Conservation (phyloP, 257 asterid species). For the Fraxinus pennsylvanica region DNA sequence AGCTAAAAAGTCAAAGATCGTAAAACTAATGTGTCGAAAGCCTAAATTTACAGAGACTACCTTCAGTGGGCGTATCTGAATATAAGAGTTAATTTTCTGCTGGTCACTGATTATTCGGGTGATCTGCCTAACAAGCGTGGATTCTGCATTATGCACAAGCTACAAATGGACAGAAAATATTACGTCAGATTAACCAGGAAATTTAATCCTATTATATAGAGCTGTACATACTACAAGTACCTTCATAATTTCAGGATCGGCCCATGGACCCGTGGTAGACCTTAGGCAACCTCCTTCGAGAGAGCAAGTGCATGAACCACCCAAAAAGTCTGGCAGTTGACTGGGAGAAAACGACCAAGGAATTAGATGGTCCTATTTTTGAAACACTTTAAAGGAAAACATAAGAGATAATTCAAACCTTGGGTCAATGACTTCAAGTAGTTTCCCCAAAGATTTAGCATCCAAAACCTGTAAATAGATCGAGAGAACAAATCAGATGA, state of each 20-base stretch:
- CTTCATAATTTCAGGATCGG: slow-evolving; percentile 87
- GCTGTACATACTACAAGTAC: slow-evolving; percentile 35
- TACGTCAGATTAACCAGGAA: slow-evolving; percentile 27
- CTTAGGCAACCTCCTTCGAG: slow-evolving; percentile 87
- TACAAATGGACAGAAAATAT: slow-evolving; percentile 28
- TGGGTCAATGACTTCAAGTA: slow-evolving; percentile 73
- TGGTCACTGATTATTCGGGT: slow-evolving; percentile 46
- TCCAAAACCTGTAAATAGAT: slow-evolving; percentile 65
- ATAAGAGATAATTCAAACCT: slow-evolving; percentile 49
- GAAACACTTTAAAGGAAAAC: slow-evolving; percentile 5
- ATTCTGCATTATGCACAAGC: slow-evolving; percentile 65
- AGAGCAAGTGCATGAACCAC: slow-evolving; percentile 83
- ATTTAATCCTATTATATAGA: background rate
- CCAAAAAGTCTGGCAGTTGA: slow-evolving; percentile 89
- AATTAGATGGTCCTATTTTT: slow-evolving; percentile 26
- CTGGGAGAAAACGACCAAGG: slow-evolving; percentile 38
- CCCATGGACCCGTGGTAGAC: slow-evolving; percentile 94
- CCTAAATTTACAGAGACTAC: slow-evolving; percentile 31
- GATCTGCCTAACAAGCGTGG: slow-evolving; percentile 48
- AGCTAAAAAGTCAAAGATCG: slow-evolving; percentile 24
- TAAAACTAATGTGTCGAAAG: slow-evolving; percentile 13
- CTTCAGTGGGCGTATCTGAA: slow-evolving; percentile 48
- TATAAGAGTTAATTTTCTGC: slow-evolving; percentile 44
- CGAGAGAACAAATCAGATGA: slow-evolving; percentile 22
- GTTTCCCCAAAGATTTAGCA: slow-evolving; percentile 69